These are phyloP conservation scores for Trametes hirsuta DNA, from an alignment of 1,284 basidiomycete species.

Conservation along the genomic window DNA sequence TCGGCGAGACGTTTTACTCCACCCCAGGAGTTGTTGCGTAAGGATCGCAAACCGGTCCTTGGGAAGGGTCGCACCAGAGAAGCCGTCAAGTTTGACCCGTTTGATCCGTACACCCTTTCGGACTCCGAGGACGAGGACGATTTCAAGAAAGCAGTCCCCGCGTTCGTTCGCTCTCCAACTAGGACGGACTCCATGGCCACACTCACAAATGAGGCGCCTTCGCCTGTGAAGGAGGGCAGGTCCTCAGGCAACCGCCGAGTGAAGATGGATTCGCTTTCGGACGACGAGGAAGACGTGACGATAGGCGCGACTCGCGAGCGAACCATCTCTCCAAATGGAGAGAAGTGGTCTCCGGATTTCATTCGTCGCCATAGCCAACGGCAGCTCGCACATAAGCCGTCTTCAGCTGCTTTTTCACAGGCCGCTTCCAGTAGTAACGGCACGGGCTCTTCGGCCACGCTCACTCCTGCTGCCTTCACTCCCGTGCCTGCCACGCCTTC, in stretches of 20 bases:
- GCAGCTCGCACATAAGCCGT: conserved; percentile 14
- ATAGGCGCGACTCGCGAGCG: background rate
- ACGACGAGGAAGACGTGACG: conserved; percentile 22
- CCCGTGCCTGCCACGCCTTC: conserved; percentile 65
- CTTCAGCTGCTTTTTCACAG: conserved; percentile 15
- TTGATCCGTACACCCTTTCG: conserved; percentile 38
- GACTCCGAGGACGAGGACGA: conserved; percentile 39
- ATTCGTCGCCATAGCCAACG: conserved; percentile 29
- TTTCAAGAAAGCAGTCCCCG: conserved; percentile 15
- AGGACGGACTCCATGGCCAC: conserved; percentile 23
- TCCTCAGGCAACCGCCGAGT: background rate
- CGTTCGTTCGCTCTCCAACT: conserved; percentile 18
- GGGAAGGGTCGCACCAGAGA: conserved; percentile 39
- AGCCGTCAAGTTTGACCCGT: conserved; percentile 52
- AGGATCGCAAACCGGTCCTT: conserved; percentile 28
- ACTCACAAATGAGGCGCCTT: conserved; percentile 16
- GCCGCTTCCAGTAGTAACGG: conserved; percentile 6
- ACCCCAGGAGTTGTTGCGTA: conserved; percentile 27
- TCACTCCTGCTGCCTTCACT: conserved; percentile 30
- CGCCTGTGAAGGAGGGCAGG: background rate
- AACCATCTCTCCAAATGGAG: conserved; percentile 23
- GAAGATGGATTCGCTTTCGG: conserved; percentile 12
- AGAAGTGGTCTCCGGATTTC: conserved; percentile 40
- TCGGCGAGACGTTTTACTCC: conserved; percentile 19
- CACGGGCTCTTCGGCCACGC: conserved; percentile 13